Percentiles rank a stretch among this genome's conserved stretches.
Conservation (phyloP, 2,329 filamentous ascomycete species). For the Mariannaea sp. region DNA sequence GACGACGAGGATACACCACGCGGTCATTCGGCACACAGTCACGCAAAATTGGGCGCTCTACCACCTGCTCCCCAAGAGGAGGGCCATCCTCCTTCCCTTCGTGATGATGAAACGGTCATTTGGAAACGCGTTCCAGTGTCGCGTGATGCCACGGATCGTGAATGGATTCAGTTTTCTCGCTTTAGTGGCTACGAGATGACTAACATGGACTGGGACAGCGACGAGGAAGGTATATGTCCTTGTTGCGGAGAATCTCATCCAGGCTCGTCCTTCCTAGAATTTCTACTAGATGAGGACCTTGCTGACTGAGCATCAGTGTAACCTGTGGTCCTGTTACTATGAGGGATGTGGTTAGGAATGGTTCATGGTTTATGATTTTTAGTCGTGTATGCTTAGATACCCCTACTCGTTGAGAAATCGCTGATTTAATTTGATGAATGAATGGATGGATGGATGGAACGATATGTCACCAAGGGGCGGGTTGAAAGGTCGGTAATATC, state of each 20-base stretch:
- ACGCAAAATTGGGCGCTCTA: conserved; percentile 42
- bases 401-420: conserved; percentile 30
- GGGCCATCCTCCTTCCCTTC: conserved; percentile 49
- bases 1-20: conserved; percentile 37
- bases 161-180: conserved; percentile 56
- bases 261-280: conserved; percentile 43
- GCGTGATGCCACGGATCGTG: conserved; percentile 47
- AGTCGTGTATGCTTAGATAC: conserved; percentile 37
- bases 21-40: conserved; percentile 27
- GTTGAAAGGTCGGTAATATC: conserved; percentile 13
- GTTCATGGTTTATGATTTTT: conserved; percentile 28
- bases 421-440: conserved; percentile 23
- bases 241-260: conserved; percentile 48
- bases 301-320: conserved; percentile 34
- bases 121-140: conserved; percentile 56
- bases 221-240: conserved; percentile 46
- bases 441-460: conserved; percentile 10
- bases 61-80: conserved; percentile 49
- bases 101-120: conserved; percentile 51
- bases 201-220: conserved; percentile 41
- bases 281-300: conserved; percentile 37
- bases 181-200: conserved; percentile 46
- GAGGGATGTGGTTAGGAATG: conserved; percentile 17
- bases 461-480: background rate
- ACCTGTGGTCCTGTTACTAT: conserved; percentile 19